phyloP scores from a whole-genome alignment of 345 rosid genomes.

The Dipteronia dyeriana region DNA sequence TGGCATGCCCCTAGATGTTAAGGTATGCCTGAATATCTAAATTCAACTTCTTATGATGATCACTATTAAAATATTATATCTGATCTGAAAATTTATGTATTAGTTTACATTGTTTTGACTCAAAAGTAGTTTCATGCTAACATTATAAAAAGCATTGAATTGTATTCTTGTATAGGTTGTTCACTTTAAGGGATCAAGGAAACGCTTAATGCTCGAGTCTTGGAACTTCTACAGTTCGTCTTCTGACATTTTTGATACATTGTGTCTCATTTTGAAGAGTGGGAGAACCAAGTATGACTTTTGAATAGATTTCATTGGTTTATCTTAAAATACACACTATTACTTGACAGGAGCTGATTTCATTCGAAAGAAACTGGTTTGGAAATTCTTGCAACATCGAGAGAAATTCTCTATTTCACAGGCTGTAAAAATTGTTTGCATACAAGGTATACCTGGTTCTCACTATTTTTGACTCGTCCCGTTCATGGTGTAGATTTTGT shows the following conservation, averaged over 20 bases:
- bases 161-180: slow-evolving; percentile 48
- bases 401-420: not conserved
- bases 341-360: not conserved
- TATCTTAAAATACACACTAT: not conserved
- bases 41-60: not conserved
- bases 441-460: not conserved
- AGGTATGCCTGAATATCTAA: slow-evolving; percentile 46
- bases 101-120: not conserved
- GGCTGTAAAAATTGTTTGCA: not conserved
- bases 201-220: slow-evolving; percentile 93
- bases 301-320: slow-evolving; percentile 26
- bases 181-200: slow-evolving; percentile 97
- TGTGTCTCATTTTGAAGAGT: slow-evolving; percentile 79
- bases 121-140: not conserved
- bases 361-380: not conserved
- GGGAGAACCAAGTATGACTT: slow-evolving; percentile 97
- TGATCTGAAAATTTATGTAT: not conserved
- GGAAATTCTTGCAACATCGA: not conserved
- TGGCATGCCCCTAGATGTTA: slow-evolving; percentile 94
- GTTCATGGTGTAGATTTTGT: not conserved
- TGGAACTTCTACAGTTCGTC: slow-evolving; percentile 72
- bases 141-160: not conserved
- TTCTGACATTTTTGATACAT: slow-evolving; percentile 61
- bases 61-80: not conserved
- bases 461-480: not conserved